Base-by-base conservation (phyloP, 257 asterid species). In the Solanum lycopersicoides region DNA sequence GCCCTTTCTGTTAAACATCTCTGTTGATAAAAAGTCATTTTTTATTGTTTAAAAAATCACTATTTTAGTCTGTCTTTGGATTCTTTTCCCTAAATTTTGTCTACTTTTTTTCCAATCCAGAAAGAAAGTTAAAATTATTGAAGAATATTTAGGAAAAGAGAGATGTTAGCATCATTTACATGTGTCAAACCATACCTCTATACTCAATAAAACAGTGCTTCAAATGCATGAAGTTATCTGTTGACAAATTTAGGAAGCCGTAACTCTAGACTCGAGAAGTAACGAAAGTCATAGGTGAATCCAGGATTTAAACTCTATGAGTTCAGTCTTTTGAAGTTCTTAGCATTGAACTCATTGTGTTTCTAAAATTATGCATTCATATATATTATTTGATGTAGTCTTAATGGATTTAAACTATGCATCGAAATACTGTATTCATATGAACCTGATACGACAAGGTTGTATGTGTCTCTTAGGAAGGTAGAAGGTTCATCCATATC, bases 401-500 rank as follows among this genome's bases (percentile, higher is more conserved):
- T 32, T 23, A 2, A n/a, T 23, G 71, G 71, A 15, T 71, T 71
- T 71, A 32, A 32, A 35, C 13, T 71, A 34, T 18, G 37, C 41
- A 6, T 32, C 12, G 4, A 0, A 71, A 71, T 71, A 71, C 23
- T 71, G 39, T 9, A 71, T 71, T 71, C 42, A 71, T 6, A 71
- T 30, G 77, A 71, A 30, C 42, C 1, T 15, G 7, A 68, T 28
- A 68, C 3, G 0, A 21, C 74, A 3, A 68, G 37, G 74, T 12
- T 28, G 74, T 7, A 28, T 0, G 21, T 15, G 39, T 11, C 39
- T 68, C 21, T 32, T 9, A 23, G 77, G 42, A 32, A 30, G 11
- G n/a, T 71, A 71, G 42, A 71, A 71, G 86, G 79, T 68, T 82
- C 76, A 89, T 88, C 87, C 79, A 87, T 83, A 86, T 68, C 32